phyloP scores from a whole-genome alignment of 1,284 basidiomycete genomes.

The Ganoderma leucocontextum region DNA sequence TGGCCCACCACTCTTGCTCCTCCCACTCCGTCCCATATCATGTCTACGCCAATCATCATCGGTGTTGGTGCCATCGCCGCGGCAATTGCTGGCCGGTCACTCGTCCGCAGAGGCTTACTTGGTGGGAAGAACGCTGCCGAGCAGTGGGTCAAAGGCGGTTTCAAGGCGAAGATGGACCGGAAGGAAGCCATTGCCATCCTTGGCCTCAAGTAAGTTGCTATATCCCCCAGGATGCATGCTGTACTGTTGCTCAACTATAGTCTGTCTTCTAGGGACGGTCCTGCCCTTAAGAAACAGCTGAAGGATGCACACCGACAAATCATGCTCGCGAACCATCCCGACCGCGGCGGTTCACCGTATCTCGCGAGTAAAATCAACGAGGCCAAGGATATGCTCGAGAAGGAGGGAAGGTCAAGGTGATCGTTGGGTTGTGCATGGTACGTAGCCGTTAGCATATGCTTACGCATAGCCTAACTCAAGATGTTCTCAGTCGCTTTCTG shows the following conservation, averaged over 20 bases:
- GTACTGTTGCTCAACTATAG: background rate
- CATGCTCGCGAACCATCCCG: slow-evolving; percentile 97
- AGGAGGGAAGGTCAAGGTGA: slow-evolving; percentile 59
- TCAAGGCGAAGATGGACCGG: slow-evolving; percentile 95
- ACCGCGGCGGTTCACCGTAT: slow-evolving; percentile 95
- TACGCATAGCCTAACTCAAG: slow-evolving; percentile 11
- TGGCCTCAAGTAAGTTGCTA: slow-evolving; percentile 82
- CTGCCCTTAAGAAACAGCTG: slow-evolving; percentile 72
- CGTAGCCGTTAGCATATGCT: slow-evolving; percentile 1
- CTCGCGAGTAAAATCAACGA: slow-evolving; percentile 98
- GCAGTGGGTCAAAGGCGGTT: slow-evolving; percentile 94
- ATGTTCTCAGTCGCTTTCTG: slow-evolving; percentile 5
- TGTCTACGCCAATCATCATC: slow-evolving; percentile 80
- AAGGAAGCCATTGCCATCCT: slow-evolving; percentile 92
- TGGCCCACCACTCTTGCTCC: slow-evolving; percentile 20
- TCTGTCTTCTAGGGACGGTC: slow-evolving; percentile 67
- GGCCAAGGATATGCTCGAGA: slow-evolving; percentile 86
- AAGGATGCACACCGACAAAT: slow-evolving; percentile 93
- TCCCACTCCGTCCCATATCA: slow-evolving; percentile 37
- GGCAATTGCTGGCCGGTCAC: slow-evolving; percentile 78
- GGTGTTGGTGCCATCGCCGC: slow-evolving; percentile 85
- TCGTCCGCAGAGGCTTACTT: slow-evolving; percentile 65
- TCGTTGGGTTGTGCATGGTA: slow-evolving; percentile 19
- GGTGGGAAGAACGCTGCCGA: slow-evolving; percentile 72
- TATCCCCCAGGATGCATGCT: slow-evolving; percentile 18